These are phyloP conservation scores for Solanum medicagineum DNA, from an alignment of 257 asterid species.

Conservation along the genomic window DNA sequence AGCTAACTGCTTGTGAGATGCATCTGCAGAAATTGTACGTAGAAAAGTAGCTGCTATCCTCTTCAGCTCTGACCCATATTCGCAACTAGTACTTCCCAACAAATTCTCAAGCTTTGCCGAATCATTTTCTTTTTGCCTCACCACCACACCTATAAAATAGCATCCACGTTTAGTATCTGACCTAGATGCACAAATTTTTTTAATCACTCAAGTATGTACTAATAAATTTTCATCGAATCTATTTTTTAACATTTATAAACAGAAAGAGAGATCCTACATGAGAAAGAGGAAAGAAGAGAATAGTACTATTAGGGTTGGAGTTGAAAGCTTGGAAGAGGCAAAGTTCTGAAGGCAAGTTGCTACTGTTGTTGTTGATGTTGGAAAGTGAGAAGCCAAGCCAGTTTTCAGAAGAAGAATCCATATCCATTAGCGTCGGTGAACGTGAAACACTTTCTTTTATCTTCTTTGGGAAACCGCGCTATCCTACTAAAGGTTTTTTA, in stretches of 20 bases:
- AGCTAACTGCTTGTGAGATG: slow-evolving; percentile 13
- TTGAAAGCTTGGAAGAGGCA: slow-evolving; percentile 41
- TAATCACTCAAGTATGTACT: too few relatives aligned
- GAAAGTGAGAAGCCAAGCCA: slow-evolving; percentile 91
- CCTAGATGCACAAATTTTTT: neutral
- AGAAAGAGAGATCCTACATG: neutral
- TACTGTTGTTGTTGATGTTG: slow-evolving; percentile 11
- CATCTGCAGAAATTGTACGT: slow-evolving; percentile 23
- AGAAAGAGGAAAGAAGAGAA: neutral
- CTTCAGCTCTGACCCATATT: slow-evolving; percentile 56
- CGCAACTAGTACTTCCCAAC: slow-evolving; percentile 7
- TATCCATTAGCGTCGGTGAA: slow-evolving; percentile 27
- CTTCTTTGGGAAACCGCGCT: slow-evolving; percentile 52
- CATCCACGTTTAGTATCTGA: neutral
- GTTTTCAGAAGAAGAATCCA: slow-evolving; percentile 51
- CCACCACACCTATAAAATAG: slow-evolving; percentile 1
- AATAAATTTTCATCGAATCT: too few relatives aligned
- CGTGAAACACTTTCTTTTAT: slow-evolving; percentile 12
- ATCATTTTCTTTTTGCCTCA: slow-evolving; percentile 9
- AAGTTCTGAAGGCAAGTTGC: slow-evolving; percentile 2
- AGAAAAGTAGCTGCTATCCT: slow-evolving; percentile 45
- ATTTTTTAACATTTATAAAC: neutral
- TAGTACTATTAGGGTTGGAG: slow-evolving; percentile 3
- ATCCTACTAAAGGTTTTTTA: neutral
- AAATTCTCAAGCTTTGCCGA: slow-evolving; percentile 69